Percentiles rank a stretch among this genome's conserved stretches.
These are phyloP conservation scores for Sporothrix pseudoabietina DNA, from an alignment of 2,329 filamentous ascomycete genomes.

Conservation along the genomic window DNA sequence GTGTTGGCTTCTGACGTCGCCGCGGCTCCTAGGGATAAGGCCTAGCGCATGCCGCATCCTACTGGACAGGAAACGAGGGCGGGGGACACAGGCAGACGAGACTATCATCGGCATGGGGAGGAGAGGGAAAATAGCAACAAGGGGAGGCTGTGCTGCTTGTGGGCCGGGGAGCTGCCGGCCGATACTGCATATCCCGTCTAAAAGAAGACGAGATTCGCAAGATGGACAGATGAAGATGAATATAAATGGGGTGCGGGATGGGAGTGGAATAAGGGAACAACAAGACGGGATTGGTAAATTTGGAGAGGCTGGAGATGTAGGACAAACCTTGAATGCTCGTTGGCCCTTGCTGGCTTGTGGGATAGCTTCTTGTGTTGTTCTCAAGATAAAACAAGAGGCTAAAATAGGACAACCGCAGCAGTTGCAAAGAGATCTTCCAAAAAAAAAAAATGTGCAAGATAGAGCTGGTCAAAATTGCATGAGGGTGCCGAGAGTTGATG, in stretches of 20 bases:
- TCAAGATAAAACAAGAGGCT: slow-evolving; percentile 1
- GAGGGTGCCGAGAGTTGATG: slow-evolving; percentile 5
- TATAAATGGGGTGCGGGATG: background rate
- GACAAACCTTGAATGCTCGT: slow-evolving; percentile 20
- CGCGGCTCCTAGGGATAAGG: background rate
- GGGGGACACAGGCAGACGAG: slow-evolving; percentile 3
- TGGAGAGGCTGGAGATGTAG: slow-evolving; percentile 6
- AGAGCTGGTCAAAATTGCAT: background rate
- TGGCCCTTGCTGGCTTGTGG: background rate
- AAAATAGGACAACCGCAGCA: background rate
- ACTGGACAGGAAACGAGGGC: slow-evolving; percentile 3
- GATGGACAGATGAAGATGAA: background rate
- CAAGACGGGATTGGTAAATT: background rate
- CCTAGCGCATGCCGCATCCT: slow-evolving; percentile 13
- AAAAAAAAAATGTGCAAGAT: background rate
- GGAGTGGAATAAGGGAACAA: background rate
- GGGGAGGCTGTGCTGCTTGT: slow-evolving; percentile 21
- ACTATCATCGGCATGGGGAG: background rate
- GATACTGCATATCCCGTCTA: slow-evolving; percentile 9
- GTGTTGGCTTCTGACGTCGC: slow-evolving; percentile 1
- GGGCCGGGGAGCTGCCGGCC: background rate
- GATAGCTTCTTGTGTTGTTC: background rate
- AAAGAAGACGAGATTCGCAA: slow-evolving; percentile 4
- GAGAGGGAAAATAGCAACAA: slow-evolving; percentile 10
- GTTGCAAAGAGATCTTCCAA: background rate